Evolutionary conservation across 139 green algal species (phyloP), one percentile per base, ranked within the genome.

Genomic region (Micromonas pusilla): DNA sequence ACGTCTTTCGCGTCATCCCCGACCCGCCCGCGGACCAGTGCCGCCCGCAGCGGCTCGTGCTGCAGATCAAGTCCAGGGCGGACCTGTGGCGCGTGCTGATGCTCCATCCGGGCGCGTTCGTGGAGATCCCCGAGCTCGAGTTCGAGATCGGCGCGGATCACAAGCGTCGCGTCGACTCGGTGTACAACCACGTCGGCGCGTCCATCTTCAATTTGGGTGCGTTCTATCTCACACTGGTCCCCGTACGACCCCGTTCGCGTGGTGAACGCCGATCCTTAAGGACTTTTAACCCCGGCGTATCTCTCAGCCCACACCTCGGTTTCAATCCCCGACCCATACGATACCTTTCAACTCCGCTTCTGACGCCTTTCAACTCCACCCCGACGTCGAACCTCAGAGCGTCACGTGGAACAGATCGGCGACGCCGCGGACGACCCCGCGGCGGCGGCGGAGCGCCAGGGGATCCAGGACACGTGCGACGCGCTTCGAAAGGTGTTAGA

Each of bases 91-190:
- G 70, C 0, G 71, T 79, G 32, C 68, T 73, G 28, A 75, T 79
- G 38, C 64, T 64, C 1, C 28, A 16, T 16, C 32, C 70, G 9
- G 0, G 72, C 87, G 52, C 52, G 20, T 70, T 64, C 0, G 80
- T 88, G 19, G 87, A 90, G 77, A 86, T 92, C 30, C 88, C 88
- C 1, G 84, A 90, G 82, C 67, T 92, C 21, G 88, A 92, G 77
- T 92, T 92, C 76, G 84, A 91, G 78, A 84, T 91, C 68, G 80
- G 66, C 0, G 67, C 68, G 26, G 87, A 88, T 30, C 72, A 78
- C 78, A 90, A 88, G 86, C 83, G 85, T 26, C 77, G 84, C 37
- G 84, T 88, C 20, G 87, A 92, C 82, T 83, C 76, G 34, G 85
- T 92, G 33, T 91, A 92, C 84, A 92, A 92, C 83, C 85, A 89